These are phyloP conservation scores for Dimocarpus longan DNA, from an alignment of 345 rosid genomes.

Conservation along the genomic window DNA sequence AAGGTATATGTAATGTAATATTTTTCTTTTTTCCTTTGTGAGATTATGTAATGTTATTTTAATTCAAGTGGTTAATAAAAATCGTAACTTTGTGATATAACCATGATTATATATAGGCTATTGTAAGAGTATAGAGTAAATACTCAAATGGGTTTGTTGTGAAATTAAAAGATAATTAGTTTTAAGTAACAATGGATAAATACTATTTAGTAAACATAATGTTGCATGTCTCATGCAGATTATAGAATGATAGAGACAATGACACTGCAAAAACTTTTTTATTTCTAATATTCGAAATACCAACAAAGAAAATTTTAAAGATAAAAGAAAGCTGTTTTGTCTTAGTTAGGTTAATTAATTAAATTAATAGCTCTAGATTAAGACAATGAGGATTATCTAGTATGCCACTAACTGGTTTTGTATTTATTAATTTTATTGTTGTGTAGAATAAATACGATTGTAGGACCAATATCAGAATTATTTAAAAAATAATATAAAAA, in stretches of 20 bases:
- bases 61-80: no score
- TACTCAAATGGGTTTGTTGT: neutral
- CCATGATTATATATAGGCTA: no score
- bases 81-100: no score
- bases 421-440: neutral
- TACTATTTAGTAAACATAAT: neutral
- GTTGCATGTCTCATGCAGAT: neutral
- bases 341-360: neutral
- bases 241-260: neutral
- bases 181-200: neutral
- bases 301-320: no score
- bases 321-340: neutral
- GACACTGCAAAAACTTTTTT: neutral
- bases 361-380: no score
- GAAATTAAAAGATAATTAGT: neutral
- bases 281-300: neutral
- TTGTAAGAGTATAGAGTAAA: no score
- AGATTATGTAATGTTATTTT: no score
- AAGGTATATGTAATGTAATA: no score
- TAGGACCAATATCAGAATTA: neutral
- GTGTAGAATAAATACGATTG: neutral
- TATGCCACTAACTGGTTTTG: neutral
- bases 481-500: no score
- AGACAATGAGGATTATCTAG: neutral
- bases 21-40: no score